Percentiles rank a stretch among this genome's conserved stretches.
Evolutionary conservation across 192 early-diverging fungal genomes (phyloP).

Genomic region (Dissophora globulifera): DNA sequence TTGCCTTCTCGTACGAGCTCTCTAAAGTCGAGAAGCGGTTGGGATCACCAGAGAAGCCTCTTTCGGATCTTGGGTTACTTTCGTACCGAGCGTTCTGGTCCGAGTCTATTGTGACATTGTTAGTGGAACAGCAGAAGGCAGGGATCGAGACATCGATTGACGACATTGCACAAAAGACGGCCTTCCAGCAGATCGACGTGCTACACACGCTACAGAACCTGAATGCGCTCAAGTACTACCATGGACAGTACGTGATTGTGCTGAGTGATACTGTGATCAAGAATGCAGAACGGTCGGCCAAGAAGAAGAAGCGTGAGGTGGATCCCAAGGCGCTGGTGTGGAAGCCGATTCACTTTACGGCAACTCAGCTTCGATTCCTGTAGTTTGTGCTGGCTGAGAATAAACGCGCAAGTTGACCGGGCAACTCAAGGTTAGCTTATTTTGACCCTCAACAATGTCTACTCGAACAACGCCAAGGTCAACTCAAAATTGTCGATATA

Average conservation of each 20-base stretch:
- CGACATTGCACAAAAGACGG: constrained; percentile 86
- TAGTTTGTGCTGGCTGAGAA: constrained; percentile 46
- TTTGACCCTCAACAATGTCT: no score
- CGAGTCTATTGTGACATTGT: constrained; percentile 83
- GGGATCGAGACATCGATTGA: constrained; percentile 88
- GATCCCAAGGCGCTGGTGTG: constrained; percentile 82
- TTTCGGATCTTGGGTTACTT: constrained; percentile 95
- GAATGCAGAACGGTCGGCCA: constrained; percentile 77
- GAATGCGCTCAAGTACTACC: constrained; percentile 91
- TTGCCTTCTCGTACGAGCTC: constrained; percentile 97
- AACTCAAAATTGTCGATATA: no score
- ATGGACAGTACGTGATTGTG: constrained; percentile 89
- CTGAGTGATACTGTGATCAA: constrained; percentile 88
- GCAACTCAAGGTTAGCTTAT: no score
- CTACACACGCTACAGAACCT: constrained; percentile 90
- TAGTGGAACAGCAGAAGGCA: constrained; percentile 68
- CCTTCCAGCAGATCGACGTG: constrained; percentile 91
- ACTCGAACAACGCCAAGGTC: no score
- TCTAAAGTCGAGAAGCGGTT: constrained; percentile 93
- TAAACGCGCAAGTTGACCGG: no score
- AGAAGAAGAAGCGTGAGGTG: constrained; percentile 84
- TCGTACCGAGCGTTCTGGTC: constrained; percentile 98
- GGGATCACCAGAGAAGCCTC: constrained; percentile 97
- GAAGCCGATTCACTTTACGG: constrained; percentile 83
- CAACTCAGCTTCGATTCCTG: constrained; percentile 78